Evolutionary conservation across 768 basidiomycete genomes (phyloP).

Genomic region (Lactifluus piperatus): DNA sequence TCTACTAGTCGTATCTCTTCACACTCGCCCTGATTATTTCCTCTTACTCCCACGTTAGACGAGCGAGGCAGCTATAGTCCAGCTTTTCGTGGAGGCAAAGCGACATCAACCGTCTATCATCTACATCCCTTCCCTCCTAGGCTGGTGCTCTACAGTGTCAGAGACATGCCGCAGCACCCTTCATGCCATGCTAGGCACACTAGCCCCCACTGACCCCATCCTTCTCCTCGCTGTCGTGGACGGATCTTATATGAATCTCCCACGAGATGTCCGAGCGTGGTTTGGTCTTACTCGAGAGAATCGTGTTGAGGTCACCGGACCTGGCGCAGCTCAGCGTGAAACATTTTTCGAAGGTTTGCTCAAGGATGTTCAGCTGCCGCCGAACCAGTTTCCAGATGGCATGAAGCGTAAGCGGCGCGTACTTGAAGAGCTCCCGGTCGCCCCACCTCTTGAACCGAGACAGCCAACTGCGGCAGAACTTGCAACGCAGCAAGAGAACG

Average conservation of each 20-base stretch:
- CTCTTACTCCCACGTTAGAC: slow-evolving; percentile 41
- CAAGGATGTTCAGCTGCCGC: slow-evolving; percentile 60
- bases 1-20: slow-evolving; percentile 9
- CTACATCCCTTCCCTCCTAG: slow-evolving; percentile 82
- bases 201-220: slow-evolving; percentile 89
- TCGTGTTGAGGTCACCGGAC: slow-evolving; percentile 52
- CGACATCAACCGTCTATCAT: slow-evolving; percentile 93
- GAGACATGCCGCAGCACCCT: slow-evolving; percentile 82
- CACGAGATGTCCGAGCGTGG: slow-evolving; percentile 81
- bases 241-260: slow-evolving; percentile 58
- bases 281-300: slow-evolving; percentile 76
- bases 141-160: slow-evolving; percentile 79
- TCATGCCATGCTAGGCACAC: slow-evolving; percentile 83
- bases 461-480: slow-evolving; percentile 77
- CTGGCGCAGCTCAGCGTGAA: slow-evolving; percentile 46
- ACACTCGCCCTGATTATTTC: background rate
- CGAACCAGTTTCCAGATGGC: slow-evolving; percentile 85
- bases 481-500: slow-evolving; percentile 72
- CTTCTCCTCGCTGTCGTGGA: slow-evolving; percentile 86
- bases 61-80: slow-evolving; percentile 85
- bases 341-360: slow-evolving; percentile 74
- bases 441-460: slow-evolving; percentile 83
- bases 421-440: slow-evolving; percentile 78
- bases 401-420: slow-evolving; percentile 74
- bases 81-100: slow-evolving; percentile 94